Evolutionary conservation across 257 asterid species (phyloP).

Genomic region (Capsicum pubescens): DNA sequence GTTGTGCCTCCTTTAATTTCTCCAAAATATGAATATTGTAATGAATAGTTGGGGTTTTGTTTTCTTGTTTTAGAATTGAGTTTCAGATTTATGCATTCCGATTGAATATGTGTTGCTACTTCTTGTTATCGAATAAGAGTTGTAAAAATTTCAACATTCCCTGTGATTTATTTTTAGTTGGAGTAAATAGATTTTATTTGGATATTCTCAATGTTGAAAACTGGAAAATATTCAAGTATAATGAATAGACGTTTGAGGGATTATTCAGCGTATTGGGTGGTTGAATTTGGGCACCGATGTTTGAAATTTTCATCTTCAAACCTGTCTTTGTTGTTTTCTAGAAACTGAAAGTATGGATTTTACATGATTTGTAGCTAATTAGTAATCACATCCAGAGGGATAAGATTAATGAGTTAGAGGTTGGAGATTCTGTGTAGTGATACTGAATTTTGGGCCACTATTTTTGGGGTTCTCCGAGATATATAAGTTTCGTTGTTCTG

Average conservation of each 20-base stretch:
- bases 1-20: too few species aligned
- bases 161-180: neutral
- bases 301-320: neutral
- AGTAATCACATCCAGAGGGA: neutral
- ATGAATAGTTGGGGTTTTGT: too few species aligned
- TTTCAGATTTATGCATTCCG: too few species aligned
- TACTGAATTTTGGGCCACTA: neutral
- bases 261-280: neutral
- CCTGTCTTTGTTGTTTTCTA: neutral
- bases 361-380: neutral
- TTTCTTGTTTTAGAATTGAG: too few species aligned
- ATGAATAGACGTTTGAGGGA: neutral
- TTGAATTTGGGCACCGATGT: neutral
- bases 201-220: conserved; percentile 7
- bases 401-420: conserved; percentile 10
- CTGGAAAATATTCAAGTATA: conserved; percentile 11
- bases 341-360: neutral
- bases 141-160: neutral
- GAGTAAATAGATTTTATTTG: neutral
- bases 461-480: conserved; percentile 12
- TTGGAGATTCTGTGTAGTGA: neutral
- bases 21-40: too few species aligned
- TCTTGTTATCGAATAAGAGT: neutral
- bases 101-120: neutral
- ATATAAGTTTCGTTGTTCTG: too few species aligned